Evolutionary conservation across 2,329 filamentous ascomycete genomes (phyloP), one percentile per base, ranked within the genome.

Genomic region (Xylariales sp.): DNA sequence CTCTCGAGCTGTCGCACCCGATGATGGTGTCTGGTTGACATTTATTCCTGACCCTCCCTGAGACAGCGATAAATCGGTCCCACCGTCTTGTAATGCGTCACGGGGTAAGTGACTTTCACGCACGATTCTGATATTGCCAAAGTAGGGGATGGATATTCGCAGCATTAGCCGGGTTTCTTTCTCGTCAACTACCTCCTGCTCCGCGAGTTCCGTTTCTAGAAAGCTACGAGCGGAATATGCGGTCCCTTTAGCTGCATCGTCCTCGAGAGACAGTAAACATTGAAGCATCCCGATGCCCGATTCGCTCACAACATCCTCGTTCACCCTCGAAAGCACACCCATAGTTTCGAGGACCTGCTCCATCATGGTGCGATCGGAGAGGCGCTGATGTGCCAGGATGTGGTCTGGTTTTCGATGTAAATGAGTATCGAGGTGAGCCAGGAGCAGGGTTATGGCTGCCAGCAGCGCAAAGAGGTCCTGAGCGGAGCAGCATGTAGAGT

Each of bases 381-480:
- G n/a, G 8, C 23, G 23, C 23, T 25, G 23, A n/a, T 25, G 23
- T 8, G 23, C 23, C n/a, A 25, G 23, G 23, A 25, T 8, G 23
- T 25, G 8, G 23, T 8, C n/a, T n/a, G 23, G 31, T 5, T 41
- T 30, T 34, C 19, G 43, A 10, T 45, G 42, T 16, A 38, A 47
- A 25, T 25, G 40, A 55, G 52, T 45, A 38, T 60, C 54, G 12
- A 66, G 42, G 31, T 66, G 58, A 10, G 59, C 58, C 6, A 67
- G 46, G 5, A 62, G 24, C 3, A 68, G 48, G 4, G 62, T 60
- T 47, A 63, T 56, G 5, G 50, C 53, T 5, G 63, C 61, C 43
- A 61, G 43, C 5, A 67, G 51, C 2, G 60, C 61, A 8, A 60
- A 45, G 42, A 65, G 66, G 41, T 66, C 61, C 12, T 59, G 46